Evolutionary conservation across 768 basidiomycete species (phyloP).

Genomic region (Russula brevipes): DNA sequence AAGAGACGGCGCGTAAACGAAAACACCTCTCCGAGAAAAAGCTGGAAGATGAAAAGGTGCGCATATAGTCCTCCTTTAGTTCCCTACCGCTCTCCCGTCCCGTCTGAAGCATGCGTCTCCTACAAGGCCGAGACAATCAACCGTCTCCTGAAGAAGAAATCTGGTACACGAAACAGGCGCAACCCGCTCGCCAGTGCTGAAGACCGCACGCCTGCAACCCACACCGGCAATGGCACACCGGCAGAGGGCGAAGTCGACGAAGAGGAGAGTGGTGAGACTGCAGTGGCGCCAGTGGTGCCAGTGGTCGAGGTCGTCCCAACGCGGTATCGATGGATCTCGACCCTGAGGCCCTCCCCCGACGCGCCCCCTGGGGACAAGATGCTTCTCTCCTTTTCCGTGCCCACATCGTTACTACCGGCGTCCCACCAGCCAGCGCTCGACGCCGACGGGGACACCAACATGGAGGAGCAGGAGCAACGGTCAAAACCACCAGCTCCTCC

Average conservation of each 20-base stretch:
- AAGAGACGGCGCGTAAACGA: slow-evolving; percentile 79
- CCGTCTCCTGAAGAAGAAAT: slow-evolving; percentile 81
- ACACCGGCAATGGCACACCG: slow-evolving; percentile 30
- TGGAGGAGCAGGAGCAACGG: slow-evolving; percentile 23
- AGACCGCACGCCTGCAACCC: slow-evolving; percentile 37
- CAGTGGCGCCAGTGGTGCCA: slow-evolving; percentile 27
- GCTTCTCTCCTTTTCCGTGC: slow-evolving; percentile 53
- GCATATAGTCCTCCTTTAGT: slow-evolving; percentile 5
- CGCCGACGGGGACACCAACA: slow-evolving; percentile 8
- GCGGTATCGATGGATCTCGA: slow-evolving; percentile 73
- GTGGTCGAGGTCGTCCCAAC: slow-evolving; percentile 37
- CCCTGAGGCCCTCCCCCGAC: slow-evolving; percentile 33
- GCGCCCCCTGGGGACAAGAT: slow-evolving; percentile 29
- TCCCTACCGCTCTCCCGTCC: background rate
- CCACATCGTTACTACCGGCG: slow-evolving; percentile 32
- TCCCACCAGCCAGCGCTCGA: slow-evolving; percentile 12
- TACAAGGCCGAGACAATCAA: slow-evolving; percentile 81
- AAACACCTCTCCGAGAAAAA: slow-evolving; percentile 79
- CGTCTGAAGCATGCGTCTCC: background rate
- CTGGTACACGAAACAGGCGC: slow-evolving; percentile 58
- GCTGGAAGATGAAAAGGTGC: slow-evolving; percentile 78
- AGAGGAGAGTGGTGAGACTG: slow-evolving; percentile 40
- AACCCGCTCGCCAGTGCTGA: slow-evolving; percentile 46
- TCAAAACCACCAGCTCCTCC: background rate
- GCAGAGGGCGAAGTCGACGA: slow-evolving; percentile 36